These are phyloP conservation scores for Didymellaceae sp. DNA, from an alignment of 2,329 filamentous ascomycete genomes.

Conservation along the genomic window DNA sequence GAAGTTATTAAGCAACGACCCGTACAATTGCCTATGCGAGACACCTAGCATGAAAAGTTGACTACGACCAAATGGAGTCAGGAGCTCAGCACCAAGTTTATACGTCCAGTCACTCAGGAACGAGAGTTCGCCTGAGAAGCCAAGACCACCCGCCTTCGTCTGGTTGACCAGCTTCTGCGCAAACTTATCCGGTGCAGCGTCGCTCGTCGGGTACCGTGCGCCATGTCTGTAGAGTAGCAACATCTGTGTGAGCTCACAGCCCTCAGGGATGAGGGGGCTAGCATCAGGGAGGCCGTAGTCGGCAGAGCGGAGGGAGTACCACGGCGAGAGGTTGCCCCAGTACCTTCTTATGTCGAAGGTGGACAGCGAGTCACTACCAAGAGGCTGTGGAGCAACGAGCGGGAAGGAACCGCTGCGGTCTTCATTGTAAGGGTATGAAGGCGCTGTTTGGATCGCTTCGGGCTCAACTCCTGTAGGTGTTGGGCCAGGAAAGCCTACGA, in stretches of 20 bases:
- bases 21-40: slow-evolving; percentile 51
- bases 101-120: slow-evolving; percentile 39
- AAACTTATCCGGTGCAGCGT: slow-evolving; percentile 33
- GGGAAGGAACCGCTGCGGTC: slow-evolving; percentile 30
- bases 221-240: slow-evolving; percentile 41
- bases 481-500: slow-evolving; percentile 38
- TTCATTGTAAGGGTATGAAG: slow-evolving; percentile 39
- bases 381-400: slow-evolving; percentile 31
- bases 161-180: slow-evolving; percentile 36
- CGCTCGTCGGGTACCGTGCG: slow-evolving; percentile 39
- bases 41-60: slow-evolving; percentile 53
- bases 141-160: slow-evolving; percentile 31
- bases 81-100: slow-evolving; percentile 39
- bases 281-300: slow-evolving; percentile 40
- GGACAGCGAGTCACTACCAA: slow-evolving; percentile 25
- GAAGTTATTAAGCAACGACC: slow-evolving; percentile 55
- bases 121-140: slow-evolving; percentile 35
- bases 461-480: slow-evolving; percentile 40
- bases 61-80: slow-evolving; percentile 40
- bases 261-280: slow-evolving; percentile 32
- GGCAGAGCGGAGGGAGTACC: slow-evolving; percentile 37
- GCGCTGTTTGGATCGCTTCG: slow-evolving; percentile 36
- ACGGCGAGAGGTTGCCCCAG: slow-evolving; percentile 42
- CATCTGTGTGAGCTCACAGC: slow-evolving; percentile 38
- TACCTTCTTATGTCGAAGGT: slow-evolving; percentile 39